Evolutionary conservation across 192 early-diverging fungal species (phyloP), one percentile per base, ranked within the genome.

Genomic region (Pilaira anomala): DNA sequence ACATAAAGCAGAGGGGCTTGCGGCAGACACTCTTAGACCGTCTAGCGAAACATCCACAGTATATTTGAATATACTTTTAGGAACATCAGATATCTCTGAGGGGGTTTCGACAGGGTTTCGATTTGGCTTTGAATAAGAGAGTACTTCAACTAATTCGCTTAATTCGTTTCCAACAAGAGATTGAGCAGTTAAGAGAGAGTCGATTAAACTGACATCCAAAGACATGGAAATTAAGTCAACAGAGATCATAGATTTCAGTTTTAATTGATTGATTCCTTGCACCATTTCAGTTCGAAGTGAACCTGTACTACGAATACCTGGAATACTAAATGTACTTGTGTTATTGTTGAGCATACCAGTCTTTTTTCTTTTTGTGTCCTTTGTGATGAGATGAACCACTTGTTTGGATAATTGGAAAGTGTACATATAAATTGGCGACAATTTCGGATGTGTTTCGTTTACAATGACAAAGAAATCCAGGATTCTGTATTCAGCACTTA

Each of bases 111-210:
- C 67, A 60, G n/a, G 57, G 14, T 56, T 77, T 68, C 49, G 22
- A 13, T 42, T 53, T 39, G 56, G 53, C 33, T 67, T 73, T 9
- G 71, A 67, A 30, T 73, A 73, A 19, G 71, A 54, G 7, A 89
- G 63, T 7, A 88, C 76, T 36, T 91, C 88, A 12, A 90, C 63
- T 25, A 90, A 64, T 56, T 93, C 91, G 64, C 84, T 92, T 30
- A 88, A 54, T 75, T 93, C 91, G 24, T 75, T 82, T 24, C 87
- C 88, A 53, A 93, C 63, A 3, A 90, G 72, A 3, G 85, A 86
- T 41, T 92, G 89, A 3, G 90, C 81, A 1, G 89, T 93, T 18
- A 92, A 63, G n/a, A 93, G 72, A 63, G 90, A 87, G 48, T 92
- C 90, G 53, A 93, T 66, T 65, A 93, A 78, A 54, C 84, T 80